Evolutionary conservation across 2,329 filamentous ascomycete species (phyloP).

Genomic region (Stromatinia cepivora): DNA sequence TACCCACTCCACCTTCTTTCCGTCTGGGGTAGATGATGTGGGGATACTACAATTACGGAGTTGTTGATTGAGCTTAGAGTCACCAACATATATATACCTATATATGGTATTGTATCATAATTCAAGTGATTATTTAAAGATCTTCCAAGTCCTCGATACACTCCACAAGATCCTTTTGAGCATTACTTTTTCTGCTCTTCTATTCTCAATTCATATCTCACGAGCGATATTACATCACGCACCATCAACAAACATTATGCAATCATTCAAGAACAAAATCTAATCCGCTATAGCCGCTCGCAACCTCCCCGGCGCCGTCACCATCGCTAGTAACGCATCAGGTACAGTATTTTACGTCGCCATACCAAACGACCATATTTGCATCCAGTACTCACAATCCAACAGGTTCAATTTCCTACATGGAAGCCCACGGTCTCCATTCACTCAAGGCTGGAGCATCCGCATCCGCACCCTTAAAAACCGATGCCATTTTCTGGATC

Average conservation of each 20-base stretch:
- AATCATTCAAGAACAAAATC: background rate
- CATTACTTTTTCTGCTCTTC: background rate
- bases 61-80: too few relatives aligned
- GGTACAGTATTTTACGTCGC: conserved; percentile 19
- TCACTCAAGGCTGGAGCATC: conserved; percentile 54
- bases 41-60: too few relatives aligned
- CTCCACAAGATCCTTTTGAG: too few relatives aligned
- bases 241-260: background rate
- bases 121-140: background rate
- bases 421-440: conserved; percentile 41
- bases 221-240: background rate
- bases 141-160: too few relatives aligned
- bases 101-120: too few relatives aligned
- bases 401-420: conserved; percentile 43
- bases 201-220: background rate
- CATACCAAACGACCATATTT: background rate
- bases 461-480: conserved; percentile 57
- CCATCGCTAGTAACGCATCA: conserved; percentile 27
- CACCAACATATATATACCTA: too few relatives aligned
- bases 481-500: conserved; percentile 61
- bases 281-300: background rate
- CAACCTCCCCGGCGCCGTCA: conserved; percentile 30
- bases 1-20: too few relatives aligned
- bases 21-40: too few relatives aligned
- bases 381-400: background rate